Evolutionary conservation across 768 basidiomycete species (phyloP).

Genomic region (Phanerochaete sordida): DNA sequence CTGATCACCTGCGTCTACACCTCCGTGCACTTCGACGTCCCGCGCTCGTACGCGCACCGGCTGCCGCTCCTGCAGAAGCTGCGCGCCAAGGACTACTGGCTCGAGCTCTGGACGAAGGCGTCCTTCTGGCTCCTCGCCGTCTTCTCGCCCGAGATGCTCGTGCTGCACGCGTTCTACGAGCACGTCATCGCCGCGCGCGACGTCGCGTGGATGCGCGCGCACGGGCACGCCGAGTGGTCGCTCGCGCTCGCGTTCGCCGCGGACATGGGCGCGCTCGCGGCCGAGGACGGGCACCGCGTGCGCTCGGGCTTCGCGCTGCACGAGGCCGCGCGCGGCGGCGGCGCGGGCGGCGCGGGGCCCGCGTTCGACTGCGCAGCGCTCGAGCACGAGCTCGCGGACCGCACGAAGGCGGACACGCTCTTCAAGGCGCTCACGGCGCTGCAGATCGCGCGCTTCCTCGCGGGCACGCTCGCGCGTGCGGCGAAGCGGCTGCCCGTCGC

Average conservation of each 20-base stretch:
- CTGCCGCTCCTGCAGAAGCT: constrained; percentile 6
- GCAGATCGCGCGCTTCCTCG: constrained; percentile 13
- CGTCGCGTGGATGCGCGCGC: constrained; percentile 15
- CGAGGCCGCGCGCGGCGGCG: constrained; percentile 8
- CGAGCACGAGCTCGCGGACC: constrained; percentile 14
- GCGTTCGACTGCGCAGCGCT: constrained; percentile 13
- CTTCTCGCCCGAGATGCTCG: constrained; percentile 17
- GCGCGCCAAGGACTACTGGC: constrained; percentile 12
- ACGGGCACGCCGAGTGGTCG: constrained; percentile 12
- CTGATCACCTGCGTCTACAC: constrained; percentile 15
- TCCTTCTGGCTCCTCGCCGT: constrained; percentile 16
- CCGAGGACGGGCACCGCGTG: not conserved
- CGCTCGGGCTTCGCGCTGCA: constrained; percentile 14
- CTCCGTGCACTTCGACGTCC: constrained; percentile 16
- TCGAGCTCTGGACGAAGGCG: constrained; percentile 15
- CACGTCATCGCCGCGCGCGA: constrained; percentile 13
- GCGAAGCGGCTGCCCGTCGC: constrained; percentile 6
- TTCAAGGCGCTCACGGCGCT: constrained; percentile 14
- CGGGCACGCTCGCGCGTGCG: constrained; percentile 4
- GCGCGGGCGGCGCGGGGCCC: not conserved
- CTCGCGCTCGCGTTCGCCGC: constrained; percentile 12
- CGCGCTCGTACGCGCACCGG: constrained; percentile 12
- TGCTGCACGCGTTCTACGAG: constrained; percentile 16
- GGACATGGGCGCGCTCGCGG: constrained; percentile 13
- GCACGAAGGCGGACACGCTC: constrained; percentile 13